Base-by-base conservation (phyloP, 2,329 filamentous ascomycete genomes). In the Emmonsiellopsis sp. region DNA sequence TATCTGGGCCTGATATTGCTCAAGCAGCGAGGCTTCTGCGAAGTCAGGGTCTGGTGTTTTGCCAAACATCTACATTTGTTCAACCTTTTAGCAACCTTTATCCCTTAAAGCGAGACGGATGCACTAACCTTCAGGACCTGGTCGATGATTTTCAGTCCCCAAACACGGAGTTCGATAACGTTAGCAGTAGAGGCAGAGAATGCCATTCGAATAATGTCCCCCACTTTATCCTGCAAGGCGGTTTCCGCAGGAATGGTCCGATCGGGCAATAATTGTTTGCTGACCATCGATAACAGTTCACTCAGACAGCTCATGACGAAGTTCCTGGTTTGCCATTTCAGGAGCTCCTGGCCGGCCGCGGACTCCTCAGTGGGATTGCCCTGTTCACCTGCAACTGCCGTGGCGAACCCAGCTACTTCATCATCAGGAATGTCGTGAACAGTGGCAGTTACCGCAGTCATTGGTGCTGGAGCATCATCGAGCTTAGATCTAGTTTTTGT, bases 1-100 rank as follows among this genome's bases (percentile, higher is more conserved):
- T 65, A 98, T 98, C 66, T 98, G 93, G 5, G 93, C 93, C 70
- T 98, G 94, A 64, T 98, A 98, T 69, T 98, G 93, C 68, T 98
- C 94, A 3, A 98, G 79, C 13, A 98, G 78, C 71, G 95, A 95
- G 0, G 88, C 93, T 70, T 98, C 93, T n/a, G 92, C 83, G 65
- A 98, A 98, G 67, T 98, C 93, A 0, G 93, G 94, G 70, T 98
- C 93, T 1, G 92, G 88, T 1, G 88, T 90, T 65, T 90, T 92
- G 52, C 93, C 93, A 72, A 98, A 98, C 77, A 96, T 89, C 75
- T 79, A 57, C 1, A 53, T 6, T 11, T 27, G 5, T n/a, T 36
- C 6, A 46, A 13, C 52, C 62, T 40, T 59, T 53, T 10, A 32
- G 21, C 31, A n/a, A 21, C 7, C 17, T 7, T 31, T 11, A 42